A percentile compares a stretch with the other conserved stretches of the same genome.
Conservation (phyloP, 495 filamentous ascomycete species). For the Tuber brumale region DNA sequence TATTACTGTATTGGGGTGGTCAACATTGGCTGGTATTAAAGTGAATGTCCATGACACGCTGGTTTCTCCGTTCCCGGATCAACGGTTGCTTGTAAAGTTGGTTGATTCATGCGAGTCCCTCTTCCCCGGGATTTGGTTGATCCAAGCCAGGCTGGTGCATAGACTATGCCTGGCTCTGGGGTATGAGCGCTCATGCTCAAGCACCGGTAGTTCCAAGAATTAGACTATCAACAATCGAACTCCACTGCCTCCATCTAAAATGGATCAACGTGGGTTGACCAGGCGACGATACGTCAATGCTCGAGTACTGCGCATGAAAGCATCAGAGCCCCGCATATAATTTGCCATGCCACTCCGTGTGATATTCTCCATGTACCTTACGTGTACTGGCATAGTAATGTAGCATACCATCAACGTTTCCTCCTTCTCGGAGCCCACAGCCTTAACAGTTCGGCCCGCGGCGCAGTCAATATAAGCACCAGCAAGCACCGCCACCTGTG, state of each 20-base stretch:
- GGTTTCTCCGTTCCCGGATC: no score
- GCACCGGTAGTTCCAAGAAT: neutral
- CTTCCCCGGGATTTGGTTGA: neutral
- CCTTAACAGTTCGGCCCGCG: neutral
- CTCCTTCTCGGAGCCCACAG: neutral
- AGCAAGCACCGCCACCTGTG: neutral
- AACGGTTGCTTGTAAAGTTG: neutral
- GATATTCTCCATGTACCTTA: neutral
- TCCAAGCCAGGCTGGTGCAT: no score
- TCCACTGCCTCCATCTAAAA: no score
- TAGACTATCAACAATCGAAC: no score
- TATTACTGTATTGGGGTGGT: no score
- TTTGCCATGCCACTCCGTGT: neutral
- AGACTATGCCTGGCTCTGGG: no score
- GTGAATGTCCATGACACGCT: no score
- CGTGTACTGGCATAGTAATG: neutral
- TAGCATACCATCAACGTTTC: neutral
- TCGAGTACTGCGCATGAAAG: neutral
- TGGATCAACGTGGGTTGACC: neutral
- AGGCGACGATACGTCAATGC: neutral
- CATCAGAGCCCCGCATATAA: neutral
- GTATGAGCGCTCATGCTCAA: no score
- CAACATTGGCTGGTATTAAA: no score
- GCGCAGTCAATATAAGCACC: neutral
- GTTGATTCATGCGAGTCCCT: neutral